Evolutionary conservation across 306 rosid species (phyloP).

Genomic region (Prosopis cineraria): DNA sequence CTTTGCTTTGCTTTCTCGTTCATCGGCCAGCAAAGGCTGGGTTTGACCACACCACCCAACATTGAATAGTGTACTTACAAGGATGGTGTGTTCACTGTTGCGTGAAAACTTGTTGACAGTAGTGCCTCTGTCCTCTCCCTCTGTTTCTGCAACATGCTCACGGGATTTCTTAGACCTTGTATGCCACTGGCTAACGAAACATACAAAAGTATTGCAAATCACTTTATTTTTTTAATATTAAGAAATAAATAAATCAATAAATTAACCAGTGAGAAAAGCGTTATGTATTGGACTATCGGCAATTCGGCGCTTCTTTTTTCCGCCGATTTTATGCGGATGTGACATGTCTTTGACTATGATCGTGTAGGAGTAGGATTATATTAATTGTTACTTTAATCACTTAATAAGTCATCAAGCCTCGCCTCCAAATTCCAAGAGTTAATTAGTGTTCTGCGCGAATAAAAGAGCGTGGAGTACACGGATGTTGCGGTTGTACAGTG

Average conservation of each 20-base stretch:
- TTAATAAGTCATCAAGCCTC: background rate
- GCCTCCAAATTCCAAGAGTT: background rate
- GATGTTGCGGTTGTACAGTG: background rate
- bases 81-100: conserved; percentile 17
- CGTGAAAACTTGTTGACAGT: conserved; percentile 34
- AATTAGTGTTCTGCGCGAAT: background rate
- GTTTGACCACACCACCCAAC: conserved; percentile 61
- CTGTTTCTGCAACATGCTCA: conserved; percentile 39
- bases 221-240: background rate
- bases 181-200: background rate
- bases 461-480: conserved; percentile 18
- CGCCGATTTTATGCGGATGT: conserved; percentile 25
- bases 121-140: conserved; percentile 5
- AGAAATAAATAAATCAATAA: background rate
- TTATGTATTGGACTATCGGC: background rate
- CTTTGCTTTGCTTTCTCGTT: conserved; percentile 72
- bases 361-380: background rate
- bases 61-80: conserved; percentile 26
- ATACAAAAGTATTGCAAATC: background rate
- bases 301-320: background rate
- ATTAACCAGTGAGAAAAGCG: background rate
- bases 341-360: background rate
- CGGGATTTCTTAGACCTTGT: conserved; percentile 40
- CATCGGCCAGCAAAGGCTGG: conserved; percentile 43
- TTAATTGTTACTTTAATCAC: background rate